phyloP scores from a whole-genome alignment of 2,329 filamentous ascomycete species.

The Plectosphaerella plurivora region DNA sequence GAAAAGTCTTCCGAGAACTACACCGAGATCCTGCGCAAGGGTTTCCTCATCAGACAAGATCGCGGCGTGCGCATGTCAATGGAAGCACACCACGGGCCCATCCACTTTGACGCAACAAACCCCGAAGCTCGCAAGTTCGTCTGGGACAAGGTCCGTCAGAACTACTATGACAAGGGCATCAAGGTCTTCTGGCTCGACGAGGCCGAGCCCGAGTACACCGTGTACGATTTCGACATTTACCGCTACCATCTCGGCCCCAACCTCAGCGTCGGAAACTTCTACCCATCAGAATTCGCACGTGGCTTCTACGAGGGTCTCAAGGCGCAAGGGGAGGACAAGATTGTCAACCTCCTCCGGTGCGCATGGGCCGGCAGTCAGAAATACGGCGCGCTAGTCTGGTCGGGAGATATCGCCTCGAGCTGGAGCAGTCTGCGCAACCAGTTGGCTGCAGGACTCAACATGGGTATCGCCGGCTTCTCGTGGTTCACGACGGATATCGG shows the following conservation, averaged over 20 bases:
- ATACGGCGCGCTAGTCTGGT: constrained; percentile 62
- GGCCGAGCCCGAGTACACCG: constrained; percentile 60
- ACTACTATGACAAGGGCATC: constrained; percentile 59
- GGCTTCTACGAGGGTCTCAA: constrained; percentile 55
- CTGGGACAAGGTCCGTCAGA: constrained; percentile 52
- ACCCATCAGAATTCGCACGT: constrained; percentile 52
- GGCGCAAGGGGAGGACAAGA: constrained; percentile 44
- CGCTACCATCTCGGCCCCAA: constrained; percentile 44
- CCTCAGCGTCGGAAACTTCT: constrained; percentile 50
- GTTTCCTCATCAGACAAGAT: constrained; percentile 55
- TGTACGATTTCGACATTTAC: constrained; percentile 64
- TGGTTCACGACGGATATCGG: constrained; percentile 71
- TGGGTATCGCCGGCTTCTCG: constrained; percentile 57
- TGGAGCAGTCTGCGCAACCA: constrained; percentile 57
- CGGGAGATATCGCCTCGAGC: constrained; percentile 61
- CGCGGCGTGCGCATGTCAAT: constrained; percentile 53
- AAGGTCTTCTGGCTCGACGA: constrained; percentile 65
- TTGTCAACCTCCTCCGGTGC: constrained; percentile 49
- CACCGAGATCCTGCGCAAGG: constrained; percentile 55
- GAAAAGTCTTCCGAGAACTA: constrained; percentile 56
- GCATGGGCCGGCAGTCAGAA: constrained; percentile 53
- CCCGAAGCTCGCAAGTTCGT: constrained; percentile 53
- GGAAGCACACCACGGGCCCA: constrained; percentile 52
- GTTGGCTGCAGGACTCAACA: constrained; percentile 59
- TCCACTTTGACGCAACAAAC: constrained; percentile 61